Conservation (phyloP, 2,329 filamentous ascomycete species). For the Hypoxylon sp. region DNA sequence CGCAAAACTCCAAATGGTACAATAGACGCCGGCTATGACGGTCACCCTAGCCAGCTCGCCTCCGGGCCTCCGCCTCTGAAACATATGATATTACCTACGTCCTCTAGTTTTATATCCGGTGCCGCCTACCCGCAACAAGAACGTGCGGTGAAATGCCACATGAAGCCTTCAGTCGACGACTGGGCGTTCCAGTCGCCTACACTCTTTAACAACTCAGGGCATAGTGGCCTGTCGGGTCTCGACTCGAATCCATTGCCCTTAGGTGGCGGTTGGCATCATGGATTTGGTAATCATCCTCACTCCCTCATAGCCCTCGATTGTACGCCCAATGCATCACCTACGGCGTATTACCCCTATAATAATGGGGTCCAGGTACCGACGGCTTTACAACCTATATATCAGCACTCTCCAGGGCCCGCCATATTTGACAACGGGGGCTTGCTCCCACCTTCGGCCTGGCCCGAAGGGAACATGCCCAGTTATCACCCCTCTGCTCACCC, state of each 20-base stretch:
- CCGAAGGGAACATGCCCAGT: constrained; percentile 54
- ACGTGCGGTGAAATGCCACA: constrained; percentile 41
- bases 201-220: constrained; percentile 40
- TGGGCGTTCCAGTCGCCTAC: constrained; percentile 46
- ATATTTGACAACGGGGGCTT: constrained; percentile 60
- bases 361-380: constrained; percentile 52
- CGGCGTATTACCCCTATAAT: constrained; percentile 50
- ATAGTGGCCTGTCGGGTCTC: constrained; percentile 33
- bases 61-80: constrained; percentile 84
- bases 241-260: constrained; percentile 43
- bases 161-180: constrained; percentile 39
- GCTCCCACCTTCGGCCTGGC: constrained; percentile 58
- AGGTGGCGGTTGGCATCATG: constrained; percentile 43
- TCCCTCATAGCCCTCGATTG: constrained; percentile 48
- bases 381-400: constrained; percentile 55
- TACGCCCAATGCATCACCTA: constrained; percentile 47
- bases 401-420: constrained; percentile 57
- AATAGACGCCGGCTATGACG: constrained; percentile 91
- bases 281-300: constrained; percentile 43
- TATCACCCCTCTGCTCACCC: constrained; percentile 55
- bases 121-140: constrained; percentile 49
- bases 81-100: constrained; percentile 81
- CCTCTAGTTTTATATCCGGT: constrained; percentile 57
- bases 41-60: constrained; percentile 79
- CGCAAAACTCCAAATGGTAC: constrained; percentile 97